Evolutionary conservation across 1,139 yeast genomes (phyloP), one percentile per base, ranked within the genome.

Genomic region (Hemisphaericaspora xylofermentans): DNA sequence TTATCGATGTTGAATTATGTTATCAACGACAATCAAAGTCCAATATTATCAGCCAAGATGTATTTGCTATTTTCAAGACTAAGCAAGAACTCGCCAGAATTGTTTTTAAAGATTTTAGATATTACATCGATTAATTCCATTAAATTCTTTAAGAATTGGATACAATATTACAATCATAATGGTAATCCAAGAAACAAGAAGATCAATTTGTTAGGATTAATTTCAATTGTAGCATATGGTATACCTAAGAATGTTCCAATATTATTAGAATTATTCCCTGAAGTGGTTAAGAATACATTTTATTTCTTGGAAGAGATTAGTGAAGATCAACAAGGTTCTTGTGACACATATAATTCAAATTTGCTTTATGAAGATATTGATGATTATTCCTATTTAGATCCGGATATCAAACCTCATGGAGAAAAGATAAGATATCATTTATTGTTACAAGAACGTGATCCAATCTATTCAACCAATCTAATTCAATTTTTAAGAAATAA

Each of bases 251-350:
- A 53, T 19, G 38, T 48, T 63, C 33, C 52, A 46, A 31, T 40
- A 3, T 10, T 41, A 2, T 50, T 55, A 29, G 39, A 39, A 15
- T 16, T 50, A 8, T 52, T 54, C 56, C 44, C 64, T 47, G 61
- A 71, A 3, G 63, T 83, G 15, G 59, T 82, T 6, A 71, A 80
- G 18, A 63, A 79, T 26, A 68, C 84, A 63, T 72, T 84, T 9
- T 75, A 75, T 42, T 71, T 85, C 46, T 58, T 86, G 40, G 96
- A 88, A 52, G 96, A 88, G 55, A 71, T 84, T 10, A 80, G 83
- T 43, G 95, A 87, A 51, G 61, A 69, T 6, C 62, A 54, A 12
- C 65, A 67, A 13, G 91, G 91, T 0, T 78, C 74, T 39, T 80
- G 88, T 51, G 79, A 73, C 38, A 76, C 71, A n/a, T 85, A 84